Base-by-base conservation (phyloP, 441 rosid species). In the Raphanus hybrid region DNA sequence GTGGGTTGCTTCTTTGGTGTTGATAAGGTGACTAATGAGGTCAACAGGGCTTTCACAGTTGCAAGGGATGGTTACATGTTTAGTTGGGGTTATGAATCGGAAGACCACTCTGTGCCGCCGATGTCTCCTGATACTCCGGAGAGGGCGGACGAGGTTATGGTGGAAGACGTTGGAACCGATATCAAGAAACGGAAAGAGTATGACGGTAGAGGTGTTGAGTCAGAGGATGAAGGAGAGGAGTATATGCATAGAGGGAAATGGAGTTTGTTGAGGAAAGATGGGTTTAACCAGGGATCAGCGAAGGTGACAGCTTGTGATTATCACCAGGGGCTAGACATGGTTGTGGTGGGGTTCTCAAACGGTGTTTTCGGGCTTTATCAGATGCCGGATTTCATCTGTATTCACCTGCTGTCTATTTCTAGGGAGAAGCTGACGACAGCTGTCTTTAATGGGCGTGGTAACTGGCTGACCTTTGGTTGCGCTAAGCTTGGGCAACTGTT, bases 1-100 rank as follows among this genome's bases (percentile, higher is more conserved):
- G 85, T 96, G n/a, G 97, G 98, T 61, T 90, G 97, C 67, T 96
- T 93, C 78, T 92, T 96, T 69, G 90, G 97, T 78, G 86, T 89
- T 81, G 91, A 91, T 83, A 90, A 87, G 43, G 75, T 78, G 83
- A 85, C 83, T 20, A 81, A 82, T 64, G 76, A 69, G 80, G 86
- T 91, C 66, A 75, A 85, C 73, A 91, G 80, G 63, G 90, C 78
- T 27, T 93, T 84, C 78, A 96, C 99, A 0, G 67, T 96, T 57
- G 81, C 97, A 3, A 86, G 97, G 65, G 99, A 96, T 82, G 82
- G 97, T 69, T 93, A 85, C 73, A 78, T 96, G 20, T 87, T 87
- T 50, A 93, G 97, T 75, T 96, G 98, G 98, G 86, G 82, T 1
- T 89, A 82, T 70, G 68, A 77, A 20, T 62, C 59, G 16, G 85